phyloP scores from a whole-genome alignment of 2,329 filamentous ascomycete genomes.

The Westerdykella sp. region DNA sequence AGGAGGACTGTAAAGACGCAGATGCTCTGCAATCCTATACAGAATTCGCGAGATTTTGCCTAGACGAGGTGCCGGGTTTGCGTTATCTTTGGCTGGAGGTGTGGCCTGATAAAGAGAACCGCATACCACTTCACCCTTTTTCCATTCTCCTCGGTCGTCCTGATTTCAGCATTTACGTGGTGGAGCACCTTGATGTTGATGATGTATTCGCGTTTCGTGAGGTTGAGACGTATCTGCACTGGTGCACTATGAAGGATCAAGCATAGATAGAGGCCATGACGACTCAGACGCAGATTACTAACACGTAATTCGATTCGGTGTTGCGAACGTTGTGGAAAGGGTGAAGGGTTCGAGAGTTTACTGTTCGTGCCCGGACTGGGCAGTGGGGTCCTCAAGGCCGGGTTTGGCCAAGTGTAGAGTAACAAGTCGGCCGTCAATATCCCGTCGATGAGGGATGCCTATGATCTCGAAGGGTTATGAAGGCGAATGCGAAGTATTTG shows the following conservation, averaged over 20 bases:
- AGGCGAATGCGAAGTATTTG: too few species aligned
- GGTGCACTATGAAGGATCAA: background rate
- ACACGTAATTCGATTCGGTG: too few species aligned
- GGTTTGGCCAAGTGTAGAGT: too few species aligned
- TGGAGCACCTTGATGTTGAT: background rate
- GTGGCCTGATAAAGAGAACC: background rate
- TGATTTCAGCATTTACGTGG: background rate
- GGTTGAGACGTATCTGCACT: background rate
- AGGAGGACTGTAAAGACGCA: constrained; percentile 21
- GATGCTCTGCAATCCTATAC: constrained; percentile 13
- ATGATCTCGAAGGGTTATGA: too few species aligned
- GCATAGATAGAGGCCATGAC: too few species aligned
- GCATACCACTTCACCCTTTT: background rate
- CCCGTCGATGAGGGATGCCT: too few species aligned
- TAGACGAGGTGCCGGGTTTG: background rate
- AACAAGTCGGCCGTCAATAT: too few species aligned
- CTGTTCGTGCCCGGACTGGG: too few species aligned
- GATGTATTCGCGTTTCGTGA: background rate
- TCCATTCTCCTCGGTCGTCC: background rate
- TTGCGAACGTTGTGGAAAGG: too few species aligned
- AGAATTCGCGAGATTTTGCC: background rate
- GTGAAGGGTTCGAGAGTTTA: too few species aligned
- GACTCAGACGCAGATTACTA: too few species aligned
- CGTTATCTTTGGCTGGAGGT: background rate
- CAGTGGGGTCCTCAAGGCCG: too few species aligned